Conservation (phyloP, 2,329 filamentous ascomycete species). For the Dactylellina leptospora region DNA sequence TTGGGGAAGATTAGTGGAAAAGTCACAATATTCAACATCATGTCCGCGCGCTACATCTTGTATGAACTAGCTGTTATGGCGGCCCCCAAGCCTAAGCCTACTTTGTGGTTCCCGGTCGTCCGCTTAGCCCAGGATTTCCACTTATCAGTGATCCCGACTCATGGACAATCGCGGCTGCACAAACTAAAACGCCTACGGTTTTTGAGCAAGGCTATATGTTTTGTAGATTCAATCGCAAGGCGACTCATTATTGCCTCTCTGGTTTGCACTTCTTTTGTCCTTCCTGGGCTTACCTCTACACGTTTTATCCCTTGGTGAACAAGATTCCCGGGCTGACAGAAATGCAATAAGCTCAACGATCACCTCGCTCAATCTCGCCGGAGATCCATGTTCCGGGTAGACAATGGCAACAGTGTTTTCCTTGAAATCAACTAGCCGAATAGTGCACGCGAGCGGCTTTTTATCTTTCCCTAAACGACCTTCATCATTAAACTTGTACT, state of each 20-base stretch:
- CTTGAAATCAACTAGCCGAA: conserved; percentile 7
- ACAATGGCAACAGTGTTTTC: conserved; percentile 21
- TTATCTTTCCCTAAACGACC: conserved; percentile 1
- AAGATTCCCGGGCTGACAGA: conserved; percentile 17
- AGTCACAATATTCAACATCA: conserved; percentile 53
- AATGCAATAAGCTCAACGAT: conserved; percentile 21
- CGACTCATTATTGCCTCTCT: no score
- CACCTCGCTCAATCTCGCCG: conserved; percentile 15
- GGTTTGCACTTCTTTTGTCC: neutral
- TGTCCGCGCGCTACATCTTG: conserved; percentile 53
- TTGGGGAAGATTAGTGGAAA: conserved; percentile 51
- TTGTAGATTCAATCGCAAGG: no score
- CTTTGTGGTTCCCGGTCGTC: conserved; percentile 13
- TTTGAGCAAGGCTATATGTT: no score
- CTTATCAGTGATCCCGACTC: no score
- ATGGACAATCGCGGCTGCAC: no score
- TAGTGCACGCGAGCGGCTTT: conserved; percentile 18
- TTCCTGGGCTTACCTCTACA: conserved; percentile 4
- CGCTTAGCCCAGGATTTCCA: neutral
- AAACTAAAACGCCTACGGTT: no score
- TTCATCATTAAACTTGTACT: conserved; percentile 1
- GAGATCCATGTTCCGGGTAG: conserved; percentile 18
- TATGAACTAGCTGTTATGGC: conserved; percentile 36
- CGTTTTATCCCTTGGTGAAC: neutral
- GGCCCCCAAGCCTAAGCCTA: conserved; percentile 29